Evolutionary conservation across 2,329 filamentous ascomycete genomes (phyloP), one percentile per base, ranked within the genome.

Genomic region (Paecilomyces variotii): DNA sequence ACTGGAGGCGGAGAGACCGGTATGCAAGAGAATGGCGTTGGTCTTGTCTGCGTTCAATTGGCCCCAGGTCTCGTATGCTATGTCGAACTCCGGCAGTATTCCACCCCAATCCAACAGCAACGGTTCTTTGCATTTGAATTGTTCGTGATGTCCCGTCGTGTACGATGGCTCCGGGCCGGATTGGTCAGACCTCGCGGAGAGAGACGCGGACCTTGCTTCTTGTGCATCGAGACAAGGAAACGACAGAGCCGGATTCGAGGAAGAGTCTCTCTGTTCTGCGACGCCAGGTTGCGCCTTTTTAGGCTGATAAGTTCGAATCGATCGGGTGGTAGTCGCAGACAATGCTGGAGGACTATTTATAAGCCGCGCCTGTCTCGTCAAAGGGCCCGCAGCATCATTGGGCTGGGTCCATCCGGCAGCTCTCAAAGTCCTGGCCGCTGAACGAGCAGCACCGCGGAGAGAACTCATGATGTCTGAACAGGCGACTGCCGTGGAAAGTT

Each of bases 31-130:
- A 61, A 99, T 94, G 3, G 87, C 91, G 73, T 99, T 99, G 70
- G 85, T 90, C 74, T 84, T 88, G 74, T 91, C 86, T 19, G 80
- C 76, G 69, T 96, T 96, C 71, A 96, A 78, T 34, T 78, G 78
- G 2, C 93, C 93, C 93, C 93, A 97, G 0, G 90, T 88, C 75
- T 97, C 93, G 74, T 96, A 97, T 28, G 93, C 93, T 60, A 97
- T 84, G 65, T 91, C 85, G 70, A 96, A 97, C 66, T 91, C 86
- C 14, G 88, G 89, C 35, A 99, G 77, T n/a, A 92, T 84, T 56
- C 94, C 94, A 61, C 94, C 94, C 90, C 95, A 97, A 76, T 99
- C 94, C 27, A 97, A 85, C 2, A 92, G 79, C 14, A 97, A 78
- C 0, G 91, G 87, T 25, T 90, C 81, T 6, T 82, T 68, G 66